Conservation (phyloP, 768 basidiomycete genomes). For the Rhodotorula babjevae region DNA sequence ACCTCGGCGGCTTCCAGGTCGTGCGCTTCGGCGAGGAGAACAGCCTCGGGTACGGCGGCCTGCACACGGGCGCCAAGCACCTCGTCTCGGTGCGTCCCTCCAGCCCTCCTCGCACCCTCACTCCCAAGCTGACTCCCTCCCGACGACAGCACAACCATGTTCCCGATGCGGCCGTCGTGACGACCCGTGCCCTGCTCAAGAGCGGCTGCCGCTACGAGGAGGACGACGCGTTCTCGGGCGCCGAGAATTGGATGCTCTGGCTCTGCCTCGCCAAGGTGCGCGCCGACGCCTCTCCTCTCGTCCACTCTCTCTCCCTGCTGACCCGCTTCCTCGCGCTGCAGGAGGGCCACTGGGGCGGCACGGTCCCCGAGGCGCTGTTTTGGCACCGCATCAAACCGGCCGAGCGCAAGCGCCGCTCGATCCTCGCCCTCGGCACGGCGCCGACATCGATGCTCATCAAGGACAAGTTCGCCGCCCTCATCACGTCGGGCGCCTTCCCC, state of each 20-base stretch:
- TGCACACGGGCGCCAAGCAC: conserved; percentile 16
- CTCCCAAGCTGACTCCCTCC: not conserved
- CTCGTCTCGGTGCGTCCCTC: conserved; percentile 11
- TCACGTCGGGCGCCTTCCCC: conserved; percentile 7
- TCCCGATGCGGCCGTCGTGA: conserved; percentile 26
- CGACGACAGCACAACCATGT: conserved; percentile 4
- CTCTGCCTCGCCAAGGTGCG: conserved; percentile 35
- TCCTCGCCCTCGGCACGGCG: not conserved
- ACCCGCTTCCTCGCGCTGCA: not conserved
- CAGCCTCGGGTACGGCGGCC: conserved; percentile 12
- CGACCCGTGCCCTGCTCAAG: conserved; percentile 8
- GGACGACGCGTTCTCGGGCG: conserved; percentile 16
- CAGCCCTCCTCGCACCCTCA: not conserved
- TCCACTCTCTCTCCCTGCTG: not conserved
- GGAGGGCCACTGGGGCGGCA: conserved; percentile 35
- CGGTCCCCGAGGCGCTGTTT: conserved; percentile 24
- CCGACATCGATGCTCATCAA: not conserved
- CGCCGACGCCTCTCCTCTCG: not conserved
- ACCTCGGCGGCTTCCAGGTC: conserved; percentile 31
- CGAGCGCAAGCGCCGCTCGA: conserved; percentile 5
- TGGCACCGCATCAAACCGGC: conserved; percentile 35
- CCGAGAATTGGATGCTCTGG: conserved; percentile 37
- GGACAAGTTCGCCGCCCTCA: conserved; percentile 4
- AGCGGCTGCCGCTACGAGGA: conserved; percentile 27
- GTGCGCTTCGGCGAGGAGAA: conserved; percentile 30